A percentile compares a stretch with the other conserved stretches of the same genome.
Evolutionary conservation across 352 stramenopile genomes (phyloP).

Genomic region (Globisporangium irregulare): DNA sequence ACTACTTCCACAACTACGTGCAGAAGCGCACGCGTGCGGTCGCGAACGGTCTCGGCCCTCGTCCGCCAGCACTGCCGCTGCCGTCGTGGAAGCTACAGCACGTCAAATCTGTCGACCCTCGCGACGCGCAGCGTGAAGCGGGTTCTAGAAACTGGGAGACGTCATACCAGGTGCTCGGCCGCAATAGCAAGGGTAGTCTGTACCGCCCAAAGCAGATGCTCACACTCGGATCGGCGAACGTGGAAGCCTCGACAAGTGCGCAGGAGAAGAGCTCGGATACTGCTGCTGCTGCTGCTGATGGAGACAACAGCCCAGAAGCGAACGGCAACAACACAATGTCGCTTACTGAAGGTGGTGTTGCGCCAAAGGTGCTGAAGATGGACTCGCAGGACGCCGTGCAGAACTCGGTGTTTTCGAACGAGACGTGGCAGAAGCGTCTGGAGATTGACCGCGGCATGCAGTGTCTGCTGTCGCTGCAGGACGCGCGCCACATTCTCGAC

Average conservation of each 20-base stretch:
- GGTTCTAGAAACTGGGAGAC: constrained; percentile 76
- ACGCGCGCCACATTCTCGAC: constrained; percentile 78
- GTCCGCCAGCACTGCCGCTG: constrained; percentile 38
- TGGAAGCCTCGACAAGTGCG: constrained; percentile 3
- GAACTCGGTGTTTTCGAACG: constrained; percentile 72
- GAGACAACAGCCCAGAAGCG: constrained; percentile 5
- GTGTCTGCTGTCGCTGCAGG: constrained; percentile 75
- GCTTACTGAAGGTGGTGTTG: neutral
- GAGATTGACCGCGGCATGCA: constrained; percentile 74
- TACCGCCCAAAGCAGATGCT: constrained; percentile 75
- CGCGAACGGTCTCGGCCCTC: constrained; percentile 22
- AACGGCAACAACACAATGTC: neutral
- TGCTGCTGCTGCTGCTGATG: constrained; percentile 6
- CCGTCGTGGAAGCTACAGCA: constrained; percentile 85
- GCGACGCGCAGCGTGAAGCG: constrained; percentile 54
- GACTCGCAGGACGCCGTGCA: constrained; percentile 29
- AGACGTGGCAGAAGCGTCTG: constrained; percentile 67
- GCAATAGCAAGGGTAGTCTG: constrained; percentile 75
- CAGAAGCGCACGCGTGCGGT: constrained; percentile 62
- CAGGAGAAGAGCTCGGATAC: constrained; percentile 17
- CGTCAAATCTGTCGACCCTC: constrained; percentile 68
- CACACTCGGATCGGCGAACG: constrained; percentile 31
- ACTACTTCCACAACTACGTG: constrained; percentile 86
- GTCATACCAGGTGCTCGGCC: constrained; percentile 70
- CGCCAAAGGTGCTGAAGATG: constrained; percentile 59